A percentile compares a stretch with the other conserved stretches of the same genome.
phyloP scores from a whole-genome alignment of 2,329 filamentous ascomycete genomes.

The Ophiocordyceps robertsii region DNA sequence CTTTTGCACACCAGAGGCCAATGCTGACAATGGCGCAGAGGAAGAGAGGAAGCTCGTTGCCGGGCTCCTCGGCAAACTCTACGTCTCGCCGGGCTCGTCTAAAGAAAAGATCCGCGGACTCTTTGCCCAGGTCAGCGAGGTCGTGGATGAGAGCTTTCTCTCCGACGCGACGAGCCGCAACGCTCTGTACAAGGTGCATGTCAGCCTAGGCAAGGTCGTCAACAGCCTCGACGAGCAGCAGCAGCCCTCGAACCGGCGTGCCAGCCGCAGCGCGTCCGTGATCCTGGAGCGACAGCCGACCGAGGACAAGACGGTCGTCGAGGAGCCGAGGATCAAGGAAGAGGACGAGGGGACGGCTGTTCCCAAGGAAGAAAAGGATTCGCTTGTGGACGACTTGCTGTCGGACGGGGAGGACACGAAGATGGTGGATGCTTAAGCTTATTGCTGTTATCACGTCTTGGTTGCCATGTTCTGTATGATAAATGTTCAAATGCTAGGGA shows the following conservation, averaged over 20 bases:
- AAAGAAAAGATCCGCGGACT: constrained; percentile 43
- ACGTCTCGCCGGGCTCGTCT: constrained; percentile 55
- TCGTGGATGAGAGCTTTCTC: constrained; percentile 48
- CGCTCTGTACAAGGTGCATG: constrained; percentile 54
- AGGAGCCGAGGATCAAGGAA: constrained; percentile 33
- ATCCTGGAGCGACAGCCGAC: constrained; percentile 13
- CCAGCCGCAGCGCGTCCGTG: constrained; percentile 31
- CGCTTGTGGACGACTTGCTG: constrained; percentile 25
- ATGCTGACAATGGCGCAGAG: constrained; percentile 30
- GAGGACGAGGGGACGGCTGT: constrained; percentile 25
- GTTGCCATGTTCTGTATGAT: not conserved
- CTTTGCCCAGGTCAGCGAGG: constrained; percentile 44
- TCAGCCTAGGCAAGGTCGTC: constrained; percentile 54
- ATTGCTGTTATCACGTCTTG: not conserved
- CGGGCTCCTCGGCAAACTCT: constrained; percentile 67
- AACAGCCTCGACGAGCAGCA: constrained; percentile 40
- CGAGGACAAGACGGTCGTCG: constrained; percentile 25
- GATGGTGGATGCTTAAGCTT: constrained; percentile 12
- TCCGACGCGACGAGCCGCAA: constrained; percentile 50
- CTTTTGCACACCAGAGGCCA: not conserved
- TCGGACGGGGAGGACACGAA: constrained; percentile 26
- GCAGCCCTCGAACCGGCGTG: constrained; percentile 21
- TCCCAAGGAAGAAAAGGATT: constrained; percentile 18
- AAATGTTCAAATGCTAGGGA: not conserved
- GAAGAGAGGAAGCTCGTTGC: constrained; percentile 79